These are phyloP conservation scores for Prunus mume DNA, from an alignment of 306 rosid genomes.

Conservation along the genomic window DNA sequence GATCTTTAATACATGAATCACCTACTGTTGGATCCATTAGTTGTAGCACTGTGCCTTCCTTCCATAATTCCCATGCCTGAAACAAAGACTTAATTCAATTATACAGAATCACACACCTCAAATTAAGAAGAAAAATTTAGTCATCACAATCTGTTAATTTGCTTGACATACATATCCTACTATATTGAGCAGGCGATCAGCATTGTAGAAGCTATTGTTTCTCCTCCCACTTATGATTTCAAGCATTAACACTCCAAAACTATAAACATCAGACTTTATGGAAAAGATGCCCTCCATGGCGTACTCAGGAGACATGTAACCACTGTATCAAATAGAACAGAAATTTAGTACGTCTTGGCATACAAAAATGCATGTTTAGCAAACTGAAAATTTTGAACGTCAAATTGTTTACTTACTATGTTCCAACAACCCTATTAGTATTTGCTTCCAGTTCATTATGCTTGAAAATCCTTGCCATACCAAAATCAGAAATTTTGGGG, in stretches of 20 bases:
- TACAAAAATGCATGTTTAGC: neutral
- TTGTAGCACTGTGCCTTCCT: neutral
- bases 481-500: slow-evolving; percentile 19
- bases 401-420: neutral
- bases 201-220: slow-evolving; percentile 5
- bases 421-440: slow-evolving; percentile 11
- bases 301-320: slow-evolving; percentile 26
- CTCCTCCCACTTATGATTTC: neutral
- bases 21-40: neutral
- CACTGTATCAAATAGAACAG: neutral
- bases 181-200: neutral
- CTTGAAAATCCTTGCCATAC: slow-evolving; percentile 10
- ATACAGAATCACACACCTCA: too few relatives aligned
- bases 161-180: slow-evolving; percentile 5
- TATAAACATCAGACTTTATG: slow-evolving; percentile 4
- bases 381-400: neutral
- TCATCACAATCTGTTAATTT: too few relatives aligned
- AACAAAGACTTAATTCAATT: too few relatives aligned
- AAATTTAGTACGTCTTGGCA: neutral
- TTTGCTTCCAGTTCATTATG: neutral
- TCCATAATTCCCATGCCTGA: slow-evolving; percentile 11
- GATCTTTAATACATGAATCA: neutral
- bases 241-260: slow-evolving; percentile 7
- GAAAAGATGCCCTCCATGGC: neutral
- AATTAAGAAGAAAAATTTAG: too few relatives aligned